Evolutionary conservation across 345 rosid species (phyloP), one percentile per base, ranked within the genome.

Genomic region (Corymbia maculata): DNA sequence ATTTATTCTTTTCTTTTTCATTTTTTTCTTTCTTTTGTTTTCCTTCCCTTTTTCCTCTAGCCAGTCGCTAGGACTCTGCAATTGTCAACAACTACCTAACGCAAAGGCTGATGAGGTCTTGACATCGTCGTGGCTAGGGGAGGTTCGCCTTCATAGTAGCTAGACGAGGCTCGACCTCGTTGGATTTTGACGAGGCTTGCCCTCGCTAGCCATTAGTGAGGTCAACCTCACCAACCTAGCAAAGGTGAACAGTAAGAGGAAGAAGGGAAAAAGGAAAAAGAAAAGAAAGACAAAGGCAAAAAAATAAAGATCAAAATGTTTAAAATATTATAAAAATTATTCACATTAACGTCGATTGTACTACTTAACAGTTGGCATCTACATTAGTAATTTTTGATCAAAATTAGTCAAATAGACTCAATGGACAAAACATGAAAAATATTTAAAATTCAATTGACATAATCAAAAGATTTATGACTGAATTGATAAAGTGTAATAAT

Each of bases 311-410:
- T 36, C 42, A 36, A 36, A 36, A 36, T 36, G 42, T 36, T 36
- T 2, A 36, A 36, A 36, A 36, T 36, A 36, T 36, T 36, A 36
- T 55, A 55, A 55, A 55, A 55, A 55, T 9, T 21, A 55, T 55
- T 11, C 61, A 55, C 4, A 2, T 22, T 28, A 55, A 55, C 8
- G 2, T 9, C 0, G 4, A 5, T 22, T 12, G 22, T 55, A 2
- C 22, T 21, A 55, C 13, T 0, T 0, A 55, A 22, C 6, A 21
- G 1, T 2, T 0, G 0, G 22, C 0, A 0, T 22, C 5, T 12
- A 21, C 0, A 0, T 55, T 9, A 22, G 5, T 1, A 28, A 55
- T 55, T 55, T 55, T 4, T 28, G 0, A 55, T 55, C 61, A 55
- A 55, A 55, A 55, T 22, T 55, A 55, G 61, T 55, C 28, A 4